Evolutionary conservation across 306 rosid species (phyloP).

Genomic region (Fragaria iinumae): DNA sequence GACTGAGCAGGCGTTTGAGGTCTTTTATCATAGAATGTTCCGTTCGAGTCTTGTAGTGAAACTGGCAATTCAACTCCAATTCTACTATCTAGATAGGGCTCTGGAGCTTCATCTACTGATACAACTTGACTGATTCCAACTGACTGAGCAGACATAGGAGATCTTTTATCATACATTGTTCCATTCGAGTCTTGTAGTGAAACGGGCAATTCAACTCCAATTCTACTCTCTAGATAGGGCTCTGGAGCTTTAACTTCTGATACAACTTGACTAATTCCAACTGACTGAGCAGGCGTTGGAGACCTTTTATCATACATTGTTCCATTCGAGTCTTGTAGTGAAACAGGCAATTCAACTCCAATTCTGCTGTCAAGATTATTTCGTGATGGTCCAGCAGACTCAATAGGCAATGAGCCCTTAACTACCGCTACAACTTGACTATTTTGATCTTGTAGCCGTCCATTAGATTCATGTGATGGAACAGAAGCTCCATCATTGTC

Average conservation of each 20-base stretch:
- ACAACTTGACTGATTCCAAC: conserved; percentile 6
- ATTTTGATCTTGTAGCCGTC: neutral
- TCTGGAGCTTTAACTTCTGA: conserved; percentile 13
- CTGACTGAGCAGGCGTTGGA: neutral
- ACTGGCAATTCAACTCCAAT: conserved; percentile 1
- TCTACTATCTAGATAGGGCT: neutral
- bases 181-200: conserved; percentile 16
- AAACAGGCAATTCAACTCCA: neutral
- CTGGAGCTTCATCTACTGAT: conserved; percentile 14
- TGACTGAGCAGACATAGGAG: neutral
- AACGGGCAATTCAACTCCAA: neutral
- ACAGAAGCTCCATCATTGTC: conserved; percentile 2
- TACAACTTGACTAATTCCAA: conserved; percentile 9
- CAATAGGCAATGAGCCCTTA: conserved; percentile 6
- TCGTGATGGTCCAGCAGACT: conserved; percentile 13
- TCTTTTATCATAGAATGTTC: neutral
- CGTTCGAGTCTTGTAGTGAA: conserved; percentile 16
- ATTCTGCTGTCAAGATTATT: neutral
- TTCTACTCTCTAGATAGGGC: neutral
- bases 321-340: conserved; percentile 16
- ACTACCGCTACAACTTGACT: conserved; percentile 5
- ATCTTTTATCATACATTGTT: conserved; percentile 2
- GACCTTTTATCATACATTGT: conserved; percentile 1
- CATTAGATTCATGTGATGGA: conserved; percentile 1
- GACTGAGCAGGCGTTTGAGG: neutral